Conservation (phyloP, 495 filamentous ascomycete genomes). For the Darksidea phi region DNA sequence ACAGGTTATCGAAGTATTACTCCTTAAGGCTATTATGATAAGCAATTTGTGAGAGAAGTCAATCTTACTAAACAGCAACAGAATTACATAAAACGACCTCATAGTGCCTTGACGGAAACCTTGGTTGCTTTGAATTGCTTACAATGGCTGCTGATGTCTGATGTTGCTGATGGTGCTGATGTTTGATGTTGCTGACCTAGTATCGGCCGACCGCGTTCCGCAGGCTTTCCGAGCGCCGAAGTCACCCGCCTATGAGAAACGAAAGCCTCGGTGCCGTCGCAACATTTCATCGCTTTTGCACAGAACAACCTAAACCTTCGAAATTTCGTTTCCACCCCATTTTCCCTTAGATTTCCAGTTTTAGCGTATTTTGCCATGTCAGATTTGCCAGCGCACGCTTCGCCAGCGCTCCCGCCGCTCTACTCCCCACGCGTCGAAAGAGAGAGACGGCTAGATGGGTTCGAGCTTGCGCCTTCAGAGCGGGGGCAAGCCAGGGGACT, state of each 20-base stretch:
- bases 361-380: slow-evolving; percentile 24
- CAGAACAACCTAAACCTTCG: neutral
- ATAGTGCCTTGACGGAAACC: too few species aligned
- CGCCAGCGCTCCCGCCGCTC: slow-evolving; percentile 40
- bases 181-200: too few species aligned
- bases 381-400: slow-evolving; percentile 44
- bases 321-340: neutral
- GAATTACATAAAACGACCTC: too few species aligned
- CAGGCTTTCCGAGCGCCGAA: slow-evolving; percentile 6
- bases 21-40: neutral
- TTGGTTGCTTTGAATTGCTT: slow-evolving; percentile 22
- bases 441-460: slow-evolving; percentile 29
- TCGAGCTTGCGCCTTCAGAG: slow-evolving; percentile 29
- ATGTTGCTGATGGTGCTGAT: too few species aligned
- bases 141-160: slow-evolving; percentile 8
- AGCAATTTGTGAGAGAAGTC: too few species aligned
- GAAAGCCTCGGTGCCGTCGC: slow-evolving; percentile 22
- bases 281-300: slow-evolving; percentile 3
- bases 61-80: too few species aligned
- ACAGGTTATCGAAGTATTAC: neutral
- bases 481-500: slow-evolving; percentile 3
- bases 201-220: too few species aligned
- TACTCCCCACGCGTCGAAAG: slow-evolving; percentile 34
- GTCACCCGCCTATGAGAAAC: neutral
- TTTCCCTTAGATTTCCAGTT: neutral